Evolutionary conservation across 2,329 filamentous ascomycete species (phyloP).

Genomic region (Aspergillus sp.): DNA sequence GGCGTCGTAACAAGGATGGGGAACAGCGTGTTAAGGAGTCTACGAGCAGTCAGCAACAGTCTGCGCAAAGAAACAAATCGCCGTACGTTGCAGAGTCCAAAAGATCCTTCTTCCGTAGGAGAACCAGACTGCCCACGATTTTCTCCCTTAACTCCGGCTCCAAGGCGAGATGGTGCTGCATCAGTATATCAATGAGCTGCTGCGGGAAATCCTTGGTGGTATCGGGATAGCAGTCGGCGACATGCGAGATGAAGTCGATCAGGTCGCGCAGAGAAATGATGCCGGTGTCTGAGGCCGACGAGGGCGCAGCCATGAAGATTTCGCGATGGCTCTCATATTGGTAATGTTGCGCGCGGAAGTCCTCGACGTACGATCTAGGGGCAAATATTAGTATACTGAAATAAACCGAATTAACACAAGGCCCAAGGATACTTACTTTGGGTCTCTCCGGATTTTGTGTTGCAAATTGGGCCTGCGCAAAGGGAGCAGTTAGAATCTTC

Average conservation of each 20-base stretch:
- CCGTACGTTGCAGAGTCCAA: slow-evolving; percentile 65
- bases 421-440: slow-evolving; percentile 46
- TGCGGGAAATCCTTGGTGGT: slow-evolving; percentile 67
- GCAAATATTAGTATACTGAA: slow-evolving; percentile 3
- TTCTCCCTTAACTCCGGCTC: slow-evolving; percentile 85
- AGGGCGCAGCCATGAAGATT: slow-evolving; percentile 78
- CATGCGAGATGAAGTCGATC: slow-evolving; percentile 87
- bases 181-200: slow-evolving; percentile 72
- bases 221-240: slow-evolving; percentile 84
- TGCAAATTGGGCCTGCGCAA: slow-evolving; percentile 63
- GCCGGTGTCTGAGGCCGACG: slow-evolving; percentile 65
- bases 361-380: slow-evolving; percentile 71
- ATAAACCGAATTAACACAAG: neutral
- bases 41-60: slow-evolving; percentile 6
- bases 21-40: slow-evolving; percentile 81
- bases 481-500: slow-evolving; percentile 11
- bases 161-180: slow-evolving; percentile 70
- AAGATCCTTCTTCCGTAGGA: slow-evolving; percentile 83
- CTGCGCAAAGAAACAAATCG: slow-evolving; percentile 1
- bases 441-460: slow-evolving; percentile 83
- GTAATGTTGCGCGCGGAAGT: slow-evolving; percentile 78
- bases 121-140: slow-evolving; percentile 78
- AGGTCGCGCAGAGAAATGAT: slow-evolving; percentile 80
- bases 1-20: slow-evolving; percentile 86
- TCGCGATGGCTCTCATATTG: slow-evolving; percentile 88